A percentile compares a stretch with the other conserved stretches of the same genome.
Conservation (phyloP, 495 filamentous ascomycete species). For the Xylaria cubensis region DNA sequence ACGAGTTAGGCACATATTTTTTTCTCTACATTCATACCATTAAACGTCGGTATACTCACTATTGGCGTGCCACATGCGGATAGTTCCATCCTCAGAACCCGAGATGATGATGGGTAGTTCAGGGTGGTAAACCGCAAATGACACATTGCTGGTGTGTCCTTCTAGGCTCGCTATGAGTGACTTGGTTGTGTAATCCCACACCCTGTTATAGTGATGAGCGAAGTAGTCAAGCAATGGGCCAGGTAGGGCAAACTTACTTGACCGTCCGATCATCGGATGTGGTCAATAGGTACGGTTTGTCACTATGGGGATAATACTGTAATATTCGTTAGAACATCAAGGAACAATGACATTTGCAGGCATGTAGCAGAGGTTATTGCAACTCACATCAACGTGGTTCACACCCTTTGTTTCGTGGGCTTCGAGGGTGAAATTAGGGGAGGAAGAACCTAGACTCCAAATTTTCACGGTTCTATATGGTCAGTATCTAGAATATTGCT, state of each 20-base stretch:
- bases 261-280: slow-evolving; percentile 94
- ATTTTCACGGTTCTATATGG: slow-evolving; percentile 85
- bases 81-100: slow-evolving; percentile 94
- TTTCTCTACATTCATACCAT: neutral
- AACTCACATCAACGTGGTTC: slow-evolving; percentile 79
- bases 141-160: slow-evolving; percentile 98
- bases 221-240: neutral
- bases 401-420: slow-evolving; percentile 98
- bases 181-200: slow-evolving; percentile 99
- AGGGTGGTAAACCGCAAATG: slow-evolving; percentile 97
- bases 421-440: slow-evolving; percentile 94
- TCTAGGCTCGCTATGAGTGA: slow-evolving; percentile 95
- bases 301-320: slow-evolving; percentile 87
- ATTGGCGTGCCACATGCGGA: slow-evolving; percentile 95
- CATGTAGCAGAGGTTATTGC: slow-evolving; percentile 6
- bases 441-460: slow-evolving; percentile 90
- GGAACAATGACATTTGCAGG: neutral
- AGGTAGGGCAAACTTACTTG: slow-evolving; percentile 53
- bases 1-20: slow-evolving; percentile 4
- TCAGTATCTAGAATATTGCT: neutral
- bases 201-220: slow-evolving; percentile 32
- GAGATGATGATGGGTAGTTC: slow-evolving; percentile 97
- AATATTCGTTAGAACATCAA: slow-evolving; percentile 1
- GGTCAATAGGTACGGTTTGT: slow-evolving; percentile 96
- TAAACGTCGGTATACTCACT: slow-evolving; percentile 24